phyloP scores from a whole-genome alignment of 768 basidiomycete genomes.

The Pholiota microspora region DNA sequence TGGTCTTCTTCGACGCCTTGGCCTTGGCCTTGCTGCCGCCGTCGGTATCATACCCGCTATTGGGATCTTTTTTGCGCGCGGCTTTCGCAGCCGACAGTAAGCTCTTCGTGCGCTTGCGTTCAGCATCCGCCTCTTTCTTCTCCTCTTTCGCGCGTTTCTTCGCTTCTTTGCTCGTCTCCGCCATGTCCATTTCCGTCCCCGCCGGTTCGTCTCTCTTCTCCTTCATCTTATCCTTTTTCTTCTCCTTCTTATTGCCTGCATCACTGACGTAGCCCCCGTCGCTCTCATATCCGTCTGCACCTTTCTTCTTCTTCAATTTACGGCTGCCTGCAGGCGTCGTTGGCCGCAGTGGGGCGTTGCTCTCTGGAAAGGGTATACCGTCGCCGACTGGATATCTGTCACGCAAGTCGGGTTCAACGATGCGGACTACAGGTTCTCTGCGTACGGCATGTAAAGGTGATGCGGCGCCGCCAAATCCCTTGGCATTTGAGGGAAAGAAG shows the following conservation, averaged over 20 bases:
- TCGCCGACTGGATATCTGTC: neutral
- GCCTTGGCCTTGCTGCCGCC: constrained; percentile 16
- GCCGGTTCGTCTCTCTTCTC: constrained; percentile 1
- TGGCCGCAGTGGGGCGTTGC: constrained; percentile 19
- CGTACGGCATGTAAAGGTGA: neutral
- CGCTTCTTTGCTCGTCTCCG: constrained; percentile 24
- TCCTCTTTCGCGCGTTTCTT: constrained; percentile 26
- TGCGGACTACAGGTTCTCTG: neutral
- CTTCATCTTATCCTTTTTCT: constrained; percentile 21
- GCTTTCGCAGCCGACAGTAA: constrained; percentile 20
- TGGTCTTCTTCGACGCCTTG: constrained; percentile 28
- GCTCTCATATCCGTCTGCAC: constrained; percentile 48
- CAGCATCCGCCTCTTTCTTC: constrained; percentile 27
- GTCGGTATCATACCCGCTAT: constrained; percentile 17
- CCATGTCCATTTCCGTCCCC: neutral
- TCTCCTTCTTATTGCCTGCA: too few species aligned
- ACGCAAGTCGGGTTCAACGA: neutral
- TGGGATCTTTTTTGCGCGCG: neutral
- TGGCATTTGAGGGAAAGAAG: neutral
- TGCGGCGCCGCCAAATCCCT: neutral
- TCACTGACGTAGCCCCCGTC: too few species aligned
- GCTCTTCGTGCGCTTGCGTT: constrained; percentile 35
- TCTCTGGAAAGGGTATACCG: neutral
- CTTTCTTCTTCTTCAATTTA: constrained; percentile 39
- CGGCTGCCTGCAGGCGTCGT: constrained; percentile 22